Evolutionary conservation across 2,329 filamentous ascomycete genomes (phyloP), one percentile per base, ranked within the genome.

Genomic region (Chaetomiaceae sp.): DNA sequence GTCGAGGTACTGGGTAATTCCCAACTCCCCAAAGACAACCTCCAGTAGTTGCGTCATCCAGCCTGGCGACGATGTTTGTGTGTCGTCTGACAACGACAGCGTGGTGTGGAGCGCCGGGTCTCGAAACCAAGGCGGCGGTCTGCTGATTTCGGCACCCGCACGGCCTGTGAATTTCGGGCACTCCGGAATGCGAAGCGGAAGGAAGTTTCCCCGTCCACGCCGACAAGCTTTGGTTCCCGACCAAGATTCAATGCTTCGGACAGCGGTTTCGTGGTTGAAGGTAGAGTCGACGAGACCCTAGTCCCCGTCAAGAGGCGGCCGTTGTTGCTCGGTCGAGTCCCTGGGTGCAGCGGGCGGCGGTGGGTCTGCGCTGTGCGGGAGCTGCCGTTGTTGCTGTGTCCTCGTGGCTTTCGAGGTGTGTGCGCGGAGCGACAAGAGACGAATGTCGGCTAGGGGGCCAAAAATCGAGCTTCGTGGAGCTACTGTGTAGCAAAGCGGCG

Each of bases 1-100:
- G 58, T 84, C 76, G 53, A 87, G 78, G 70, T 93, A 92, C 69
- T 90, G 86, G 70, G 81, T 75, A 67, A 93, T 77, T 65, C 87
- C 87, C 74, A 92, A 75, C 75, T 87, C 85, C 70, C 80, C 77
- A 65, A 92, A 82, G 58, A 85, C 78, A 33, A 75, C 69, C 59
- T 75, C 79, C 62, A 93, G 73, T 67, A 81, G 77, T 58, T 70
- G 71, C 76, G 76, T 81, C 82, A 86, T 86, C 55, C 59, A 58
- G 61, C 40, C 54, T 34, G 47, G 39, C 40, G 44, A 27, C 21
- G 25, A n/a, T 27, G 25, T 25, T 5, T 25, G 23, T 17, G 2
- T 20, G 16, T 48, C 42, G 27, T 30, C 30, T 45, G 21, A n/a
- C 38, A n/a, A n/a, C 38, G 41, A 48, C 35, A 31, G n/a, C 14